Conservation (phyloP, 2,329 filamentous ascomycete genomes). For the Calonectria crousiana region DNA sequence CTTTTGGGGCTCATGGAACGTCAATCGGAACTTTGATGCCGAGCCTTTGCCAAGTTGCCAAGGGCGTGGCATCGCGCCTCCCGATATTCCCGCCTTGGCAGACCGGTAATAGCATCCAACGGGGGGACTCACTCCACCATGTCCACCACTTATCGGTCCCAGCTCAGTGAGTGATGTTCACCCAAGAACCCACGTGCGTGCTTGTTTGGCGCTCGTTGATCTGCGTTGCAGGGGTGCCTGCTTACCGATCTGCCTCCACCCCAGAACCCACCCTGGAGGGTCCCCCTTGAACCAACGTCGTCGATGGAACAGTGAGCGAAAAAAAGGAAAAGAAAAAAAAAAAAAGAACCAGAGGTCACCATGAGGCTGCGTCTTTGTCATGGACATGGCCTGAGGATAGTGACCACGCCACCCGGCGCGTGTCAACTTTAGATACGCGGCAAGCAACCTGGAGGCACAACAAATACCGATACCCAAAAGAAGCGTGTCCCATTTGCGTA, state of each 20-base stretch:
- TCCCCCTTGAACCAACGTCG: not conserved
- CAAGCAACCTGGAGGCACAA: not conserved
- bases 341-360: not conserved
- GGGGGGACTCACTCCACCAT: not conserved
- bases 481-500: not conserved
- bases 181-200: not conserved
- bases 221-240: not conserved
- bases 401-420: not conserved
- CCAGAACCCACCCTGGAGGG: not conserved
- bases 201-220: not conserved
- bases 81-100: slow-evolving; percentile 8
- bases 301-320: not conserved
- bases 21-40: slow-evolving; percentile 5
- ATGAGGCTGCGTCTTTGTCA: not conserved
- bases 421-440: not conserved
- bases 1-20: not conserved
- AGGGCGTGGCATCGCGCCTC: slow-evolving; percentile 7
- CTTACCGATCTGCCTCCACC: not conserved
- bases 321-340: not conserved
- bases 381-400: not conserved
- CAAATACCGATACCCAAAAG: not conserved
- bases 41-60: slow-evolving; percentile 8
- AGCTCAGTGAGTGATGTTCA: not conserved
- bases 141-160: not conserved
- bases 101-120: not conserved